phyloP scores from a whole-genome alignment of 768 basidiomycete species.

The Amanita thiersii region DNA sequence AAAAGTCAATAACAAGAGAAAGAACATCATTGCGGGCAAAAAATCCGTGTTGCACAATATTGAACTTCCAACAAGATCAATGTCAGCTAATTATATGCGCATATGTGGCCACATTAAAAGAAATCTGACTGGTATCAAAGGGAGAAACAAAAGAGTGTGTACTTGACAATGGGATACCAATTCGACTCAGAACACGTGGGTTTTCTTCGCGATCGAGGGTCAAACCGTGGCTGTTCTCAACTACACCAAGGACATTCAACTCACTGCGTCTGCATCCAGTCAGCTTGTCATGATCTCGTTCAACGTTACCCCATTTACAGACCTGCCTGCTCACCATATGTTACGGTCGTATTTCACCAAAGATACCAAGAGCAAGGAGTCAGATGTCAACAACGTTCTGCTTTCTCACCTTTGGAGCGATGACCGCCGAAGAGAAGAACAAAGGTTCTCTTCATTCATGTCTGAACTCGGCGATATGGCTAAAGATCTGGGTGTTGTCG shows the following conservation, averaged over 20 bases:
- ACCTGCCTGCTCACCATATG: constrained; percentile 4
- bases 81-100: no score
- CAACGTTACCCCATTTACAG: constrained; percentile 6
- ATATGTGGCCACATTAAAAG: not conserved
- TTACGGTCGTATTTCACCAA: constrained; percentile 5
- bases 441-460: constrained; percentile 1
- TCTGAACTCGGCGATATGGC: constrained; percentile 3
- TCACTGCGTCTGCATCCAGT: not conserved
- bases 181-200: no score
- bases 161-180: no score
- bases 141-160: no score
- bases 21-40: no score
- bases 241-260: not conserved
- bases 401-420: constrained; percentile 8
- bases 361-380: not conserved
- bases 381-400: not conserved
- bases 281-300: constrained; percentile 2
- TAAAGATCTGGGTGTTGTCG: constrained; percentile 3
- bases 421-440: constrained; percentile 1
- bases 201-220: no score
- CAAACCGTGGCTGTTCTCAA: no score
- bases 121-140: not conserved
- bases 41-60: no score
- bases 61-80: no score
- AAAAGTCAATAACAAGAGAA: no score